Evolutionary conservation across 2,329 filamentous ascomycete species (phyloP), one percentile per base, ranked within the genome.

Genomic region (Simplicillium sp.): DNA sequence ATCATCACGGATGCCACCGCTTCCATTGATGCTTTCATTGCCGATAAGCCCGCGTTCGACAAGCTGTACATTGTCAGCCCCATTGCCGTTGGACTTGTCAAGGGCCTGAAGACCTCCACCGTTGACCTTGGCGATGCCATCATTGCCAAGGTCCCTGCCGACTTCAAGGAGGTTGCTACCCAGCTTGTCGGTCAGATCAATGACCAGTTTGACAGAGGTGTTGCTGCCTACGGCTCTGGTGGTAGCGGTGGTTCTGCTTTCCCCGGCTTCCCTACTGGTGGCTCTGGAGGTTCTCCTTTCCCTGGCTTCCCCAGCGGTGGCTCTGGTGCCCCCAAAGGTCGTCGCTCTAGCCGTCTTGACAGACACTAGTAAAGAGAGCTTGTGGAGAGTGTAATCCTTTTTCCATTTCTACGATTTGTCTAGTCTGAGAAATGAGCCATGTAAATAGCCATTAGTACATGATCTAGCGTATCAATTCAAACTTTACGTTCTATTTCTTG

Each of bases 1-100:
- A 38, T 42, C 32, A 38, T 31, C 32, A 20, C 16, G 4, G 35
- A 38, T 17, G 31, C 40, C 5, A 38, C 35, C 1, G 31, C 33
- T 9, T 38, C 35, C 2, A 42, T 42, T 25, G 40, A 42, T 18
- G 36, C 40, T 16, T 34, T 42, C 18, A 42, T 42, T 25, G 35
- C 35, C 4, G 40, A 25, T 15, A 42, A 42, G 36, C 40, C 40
- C 36, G 34, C 38, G 25, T 42, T 42, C 29, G 40, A 42, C 32
- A 42, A 42, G 40, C 31, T 42, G 3, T 7, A 12, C 15, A 38
- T 42, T 13, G 36, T 42, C 13, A 42, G 29, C 7, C 40, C 40
- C 8, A 42, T 42, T 4, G 36, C 40, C 8, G 6, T 29, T 8
- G 40, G 40, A 15, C 40, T 38, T 29, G 32, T 42, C n/a, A 42